Base-by-base conservation (phyloP, 129 eudicot genomes). In the Pseudognaphalium luteoalbum region DNA sequence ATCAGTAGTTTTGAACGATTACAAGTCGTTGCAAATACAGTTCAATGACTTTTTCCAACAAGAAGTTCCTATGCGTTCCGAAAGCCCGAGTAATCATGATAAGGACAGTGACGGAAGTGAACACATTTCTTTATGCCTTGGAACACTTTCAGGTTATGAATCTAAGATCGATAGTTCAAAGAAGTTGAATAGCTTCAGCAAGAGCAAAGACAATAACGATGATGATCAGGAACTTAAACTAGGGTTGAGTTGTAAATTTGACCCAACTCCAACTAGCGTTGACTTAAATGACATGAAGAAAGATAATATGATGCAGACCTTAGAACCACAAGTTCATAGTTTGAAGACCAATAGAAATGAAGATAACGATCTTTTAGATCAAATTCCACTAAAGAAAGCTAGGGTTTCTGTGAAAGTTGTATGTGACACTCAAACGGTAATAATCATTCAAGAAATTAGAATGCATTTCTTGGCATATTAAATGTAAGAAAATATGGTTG, bases 381-480 rank as follows among this genome's bases (percentile, higher is more conserved):
- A 86, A 59, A 86, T 79, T 61, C 90, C 90, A 64, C 68, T 86
- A 71, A 91, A 91, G 96, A 91, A 89, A 70, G 86, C 97, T 81
- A 87, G 97, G 74, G 97, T 88, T 81, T 89, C 92, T 65, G 88
- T 91, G 8, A 81, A 90, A 78, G 86, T 88, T 71, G 72, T 79
- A 56, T 91, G 97, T 68, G 85, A 83, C 79, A 57, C 92, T 6
- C 92, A 87, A 68, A 88, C 95, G 90, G 97, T 91, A 80, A 54
- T 39, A 65, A 22, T 35, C 20, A 19, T 52, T 79, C 59, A 62
- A 79, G 59, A 62, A 63, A 35, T 35, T 35, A 35, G 7, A 42
- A 42, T 42, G 50, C 59, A 63, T 21, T 52, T 34, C 20, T 52
- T 35, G 64, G 29, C 52, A 52, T 57, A 42, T 65, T 25, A 25